Evolutionary conservation across 768 basidiomycete species (phyloP).

Genomic region (Russula griseocarnosa): DNA sequence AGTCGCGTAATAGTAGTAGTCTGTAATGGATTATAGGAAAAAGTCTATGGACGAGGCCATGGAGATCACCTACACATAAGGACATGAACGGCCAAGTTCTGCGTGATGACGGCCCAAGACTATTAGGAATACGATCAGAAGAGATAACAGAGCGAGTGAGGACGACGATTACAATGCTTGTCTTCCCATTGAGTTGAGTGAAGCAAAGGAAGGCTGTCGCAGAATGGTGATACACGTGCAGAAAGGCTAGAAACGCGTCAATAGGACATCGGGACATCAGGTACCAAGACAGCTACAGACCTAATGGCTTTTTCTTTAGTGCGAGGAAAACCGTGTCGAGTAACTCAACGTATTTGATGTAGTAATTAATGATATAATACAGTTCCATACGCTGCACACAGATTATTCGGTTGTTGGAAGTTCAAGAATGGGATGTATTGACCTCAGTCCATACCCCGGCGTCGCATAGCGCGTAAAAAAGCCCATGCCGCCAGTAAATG

Average conservation of each 20-base stretch:
- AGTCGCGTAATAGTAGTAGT: conserved; percentile 99
- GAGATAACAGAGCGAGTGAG: not conserved
- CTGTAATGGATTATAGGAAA: conserved; percentile 40
- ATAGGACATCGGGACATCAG: conserved; percentile 5
- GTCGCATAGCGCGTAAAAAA: conserved; percentile 76
- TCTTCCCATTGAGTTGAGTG: conserved; percentile 89
- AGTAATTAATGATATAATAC: conserved; percentile 99
- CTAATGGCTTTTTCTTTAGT: conserved; percentile 96
- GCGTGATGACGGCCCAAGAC: conserved; percentile 94
- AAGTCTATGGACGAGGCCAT: not conserved
- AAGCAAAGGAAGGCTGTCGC: conserved; percentile 95
- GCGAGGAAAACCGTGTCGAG: conserved; percentile 96
- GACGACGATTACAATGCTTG: conserved; percentile 63
- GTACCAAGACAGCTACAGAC: conserved; percentile 42
- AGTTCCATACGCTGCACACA: conserved; percentile 74
- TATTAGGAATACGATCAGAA: conserved; percentile 33
- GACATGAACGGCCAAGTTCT: conserved; percentile 93
- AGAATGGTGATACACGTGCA: conserved; percentile 99
- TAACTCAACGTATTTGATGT: conserved; percentile 96
- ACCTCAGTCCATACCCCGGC: conserved; percentile 83
- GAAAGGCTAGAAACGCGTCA: conserved; percentile 60
- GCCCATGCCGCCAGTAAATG: conserved; percentile 63
- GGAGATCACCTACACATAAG: conserved; percentile 77
- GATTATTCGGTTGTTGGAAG: conserved; percentile 2
- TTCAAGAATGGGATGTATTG: conserved; percentile 35